These are phyloP conservation scores for Tuber microsphaerosporum DNA, from an alignment of 495 filamentous ascomycete species.

Conservation along the genomic window DNA sequence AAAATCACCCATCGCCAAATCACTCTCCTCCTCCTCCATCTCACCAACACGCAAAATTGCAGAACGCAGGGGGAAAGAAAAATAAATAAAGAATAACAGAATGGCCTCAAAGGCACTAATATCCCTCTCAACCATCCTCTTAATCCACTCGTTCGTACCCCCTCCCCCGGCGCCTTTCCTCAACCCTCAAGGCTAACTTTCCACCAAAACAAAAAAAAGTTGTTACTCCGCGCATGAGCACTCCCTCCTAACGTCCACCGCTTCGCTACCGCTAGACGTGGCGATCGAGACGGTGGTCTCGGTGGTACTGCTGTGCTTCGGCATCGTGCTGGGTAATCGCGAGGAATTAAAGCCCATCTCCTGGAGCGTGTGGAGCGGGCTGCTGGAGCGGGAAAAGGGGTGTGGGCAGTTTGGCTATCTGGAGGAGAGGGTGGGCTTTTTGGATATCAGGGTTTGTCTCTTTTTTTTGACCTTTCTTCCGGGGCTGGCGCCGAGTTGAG, in stretches of 20 bases:
- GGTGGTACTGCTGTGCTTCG: conserved; percentile 59
- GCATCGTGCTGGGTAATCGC: conserved; percentile 62
- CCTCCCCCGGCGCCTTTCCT: not conserved
- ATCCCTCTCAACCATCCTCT: conserved; percentile 26
- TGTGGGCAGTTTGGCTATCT: conserved; percentile 50
- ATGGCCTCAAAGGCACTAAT: conserved; percentile 18
- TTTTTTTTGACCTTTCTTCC: conserved; percentile 45
- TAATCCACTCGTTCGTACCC: conserved; percentile 32
- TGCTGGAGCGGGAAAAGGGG: conserved; percentile 62
- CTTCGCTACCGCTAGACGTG: conserved; percentile 64
- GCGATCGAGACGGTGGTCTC: conserved; percentile 68
- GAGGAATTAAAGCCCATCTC: conserved; percentile 56
- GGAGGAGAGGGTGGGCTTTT: conserved; percentile 60
- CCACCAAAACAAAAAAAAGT: conserved; percentile 44
- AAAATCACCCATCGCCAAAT: too few relatives aligned
- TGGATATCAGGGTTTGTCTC: conserved; percentile 58
- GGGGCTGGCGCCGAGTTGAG: conserved; percentile 37
- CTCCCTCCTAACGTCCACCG: conserved; percentile 51
- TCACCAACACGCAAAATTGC: too few relatives aligned
- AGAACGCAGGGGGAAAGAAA: too few relatives aligned
- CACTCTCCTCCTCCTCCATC: too few relatives aligned
- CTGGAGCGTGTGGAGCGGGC: conserved; percentile 76
- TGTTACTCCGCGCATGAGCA: conserved; percentile 85
- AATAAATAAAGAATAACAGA: not conserved
- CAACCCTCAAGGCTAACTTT: not conserved